Base-by-base conservation (phyloP, 768 basidiomycete genomes). In the Tephrocybe sp. region DNA sequence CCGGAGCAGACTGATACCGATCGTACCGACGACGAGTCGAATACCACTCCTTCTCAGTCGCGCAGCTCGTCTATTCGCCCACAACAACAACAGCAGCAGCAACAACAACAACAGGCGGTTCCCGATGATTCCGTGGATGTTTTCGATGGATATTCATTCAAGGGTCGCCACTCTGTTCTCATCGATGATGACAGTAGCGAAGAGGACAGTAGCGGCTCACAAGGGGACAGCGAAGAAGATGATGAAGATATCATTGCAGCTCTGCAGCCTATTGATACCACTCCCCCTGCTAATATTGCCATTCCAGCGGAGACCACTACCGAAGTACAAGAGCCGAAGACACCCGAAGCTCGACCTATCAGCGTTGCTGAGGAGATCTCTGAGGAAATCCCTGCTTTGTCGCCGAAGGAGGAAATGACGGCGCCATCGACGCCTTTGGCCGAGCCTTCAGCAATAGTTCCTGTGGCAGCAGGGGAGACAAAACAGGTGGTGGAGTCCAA, bases 101-200 rank as follows among this genome's bases (percentile, higher is more conserved):
- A 26, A 7, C 26, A 26, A 7, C 26, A 26, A 7, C 26, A 26
- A 39, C 59, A 48, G 23, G 65, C 71, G 2, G 67, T 60, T 11
- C 67, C 68, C 10, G 82, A 86, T 20, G 78, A 85, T 6, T 69
- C 64, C 20, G 72, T 83, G 14, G 92, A 94, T 65, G 83, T 95
- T 26, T 97, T 95, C 62, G 93, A 94, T 67, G 93, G 92, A 3
- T 97, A 97, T 69, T 92, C 89, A 40, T 97, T 91, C 78, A 92
- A 91, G 67, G 92, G 90, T 9, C 76, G 89, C 14, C 77, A 90
- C 68, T 92, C 90, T 2, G 77, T 93, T 53, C 70, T 92, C 45
- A 68, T 92, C 39, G 89, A 87, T 56, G 85, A 83, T 16, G 87
- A 86, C 1, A 83, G 80, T 1, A 83, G 80, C 5, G 84, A 84